phyloP scores from a whole-genome alignment of 2,329 filamentous ascomycete species.

The Colletotrichum tropicale region DNA sequence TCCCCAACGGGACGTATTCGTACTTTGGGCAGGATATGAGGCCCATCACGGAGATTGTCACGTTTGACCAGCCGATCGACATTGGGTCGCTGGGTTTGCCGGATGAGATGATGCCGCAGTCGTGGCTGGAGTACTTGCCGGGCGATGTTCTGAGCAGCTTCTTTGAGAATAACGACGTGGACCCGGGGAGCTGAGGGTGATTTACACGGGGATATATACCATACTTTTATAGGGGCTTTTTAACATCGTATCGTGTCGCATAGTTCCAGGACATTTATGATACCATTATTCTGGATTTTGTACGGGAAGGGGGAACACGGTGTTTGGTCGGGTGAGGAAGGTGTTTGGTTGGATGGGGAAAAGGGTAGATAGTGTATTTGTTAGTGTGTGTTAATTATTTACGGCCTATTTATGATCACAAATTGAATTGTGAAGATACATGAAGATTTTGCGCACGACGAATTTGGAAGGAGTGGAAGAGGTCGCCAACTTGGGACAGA shows the following conservation, averaged over 20 bases:
- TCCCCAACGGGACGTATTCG: constrained; percentile 8
- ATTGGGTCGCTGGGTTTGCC: constrained; percentile 67
- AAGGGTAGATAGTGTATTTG: background rate
- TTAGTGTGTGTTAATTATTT: background rate
- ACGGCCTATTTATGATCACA: background rate
- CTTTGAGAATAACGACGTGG: constrained; percentile 41
- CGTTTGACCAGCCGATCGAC: constrained; percentile 79
- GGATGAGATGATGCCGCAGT: constrained; percentile 68
- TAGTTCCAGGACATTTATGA: background rate
- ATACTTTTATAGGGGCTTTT: background rate
- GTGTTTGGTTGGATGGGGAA: background rate
- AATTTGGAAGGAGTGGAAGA: too few species aligned
- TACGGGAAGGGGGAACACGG: background rate
- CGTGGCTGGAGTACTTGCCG: constrained; percentile 76
- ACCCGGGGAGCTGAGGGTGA: constrained; percentile 1
- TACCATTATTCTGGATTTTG: background rate
- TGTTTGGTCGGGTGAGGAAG: background rate
- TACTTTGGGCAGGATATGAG: constrained; percentile 28
- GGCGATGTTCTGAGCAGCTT: constrained; percentile 63
- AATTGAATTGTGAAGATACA: too few species aligned
- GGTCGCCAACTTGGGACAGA: too few species aligned
- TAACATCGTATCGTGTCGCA: background rate
- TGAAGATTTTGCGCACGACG: too few species aligned
- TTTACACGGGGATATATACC: background rate
- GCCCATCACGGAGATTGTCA: constrained; percentile 56